Percentiles rank a stretch among this genome's conserved stretches.
phyloP scores from a whole-genome alignment of 495 filamentous ascomycete species.

The Xylaria acuta region DNA sequence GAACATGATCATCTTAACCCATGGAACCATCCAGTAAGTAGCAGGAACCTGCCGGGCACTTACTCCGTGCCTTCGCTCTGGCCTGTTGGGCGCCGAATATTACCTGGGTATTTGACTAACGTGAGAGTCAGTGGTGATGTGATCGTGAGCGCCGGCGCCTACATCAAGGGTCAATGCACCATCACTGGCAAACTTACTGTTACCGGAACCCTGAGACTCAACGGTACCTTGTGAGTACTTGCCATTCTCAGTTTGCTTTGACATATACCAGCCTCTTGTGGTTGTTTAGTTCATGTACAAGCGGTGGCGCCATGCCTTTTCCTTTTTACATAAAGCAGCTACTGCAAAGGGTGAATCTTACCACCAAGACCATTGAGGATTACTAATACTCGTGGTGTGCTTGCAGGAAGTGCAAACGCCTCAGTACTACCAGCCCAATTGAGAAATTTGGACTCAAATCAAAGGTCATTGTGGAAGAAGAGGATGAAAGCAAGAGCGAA shows the following conservation, averaged over 20 bases:
- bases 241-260: not conserved
- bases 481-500: not conserved
- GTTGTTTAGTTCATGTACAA: not conserved
- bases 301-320: not conserved
- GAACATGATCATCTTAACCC: not conserved
- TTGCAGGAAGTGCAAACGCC: slow-evolving; percentile 15
- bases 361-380: too few relatives aligned
- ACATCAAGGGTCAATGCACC: slow-evolving; percentile 14
- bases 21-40: slow-evolving; percentile 1
- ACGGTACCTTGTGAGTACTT: slow-evolving; percentile 13
- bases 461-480: not conserved
- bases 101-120: not conserved
- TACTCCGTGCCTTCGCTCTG: not conserved
- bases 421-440: not conserved
- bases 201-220: slow-evolving; percentile 1
- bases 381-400: not conserved
- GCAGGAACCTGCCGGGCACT: not conserved
- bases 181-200: slow-evolving; percentile 3
- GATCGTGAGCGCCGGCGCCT: not conserved
- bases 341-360: too few relatives aligned
- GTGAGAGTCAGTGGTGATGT: slow-evolving; percentile 10
- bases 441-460: not conserved
- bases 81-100: not conserved
- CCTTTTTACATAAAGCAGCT: not conserved
- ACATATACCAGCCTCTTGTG: not conserved